These are phyloP conservation scores for Handroanthus guayacan DNA, from an alignment of 257 asterid species.

Conservation along the genomic window DNA sequence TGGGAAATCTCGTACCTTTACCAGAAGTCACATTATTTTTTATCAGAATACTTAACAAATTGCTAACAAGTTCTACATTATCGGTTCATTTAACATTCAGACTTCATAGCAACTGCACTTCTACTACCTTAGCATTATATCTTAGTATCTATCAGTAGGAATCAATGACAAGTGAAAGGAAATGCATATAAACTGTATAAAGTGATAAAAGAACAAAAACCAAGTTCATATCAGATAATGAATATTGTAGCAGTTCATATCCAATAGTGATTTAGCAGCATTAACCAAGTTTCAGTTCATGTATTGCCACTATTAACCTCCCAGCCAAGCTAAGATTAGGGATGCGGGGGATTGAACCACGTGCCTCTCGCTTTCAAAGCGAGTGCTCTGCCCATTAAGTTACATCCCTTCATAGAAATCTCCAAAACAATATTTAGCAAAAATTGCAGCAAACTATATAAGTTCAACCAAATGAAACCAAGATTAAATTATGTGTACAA, in stretches of 20 bases:
- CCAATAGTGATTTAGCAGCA: neutral
- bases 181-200: neutral
- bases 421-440: too few relatives aligned
- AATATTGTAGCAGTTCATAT: neutral
- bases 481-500: too few relatives aligned
- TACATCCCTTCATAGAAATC: too few relatives aligned
- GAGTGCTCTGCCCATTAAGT: too few relatives aligned
- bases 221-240: neutral
- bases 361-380: too few relatives aligned
- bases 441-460: too few relatives aligned
- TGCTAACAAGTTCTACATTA: neutral
- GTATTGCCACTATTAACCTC: too few relatives aligned
- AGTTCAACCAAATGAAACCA: too few relatives aligned
- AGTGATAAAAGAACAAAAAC: neutral
- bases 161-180: neutral
- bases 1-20: constrained; percentile 65
- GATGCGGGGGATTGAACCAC: too few relatives aligned
- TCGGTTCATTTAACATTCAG: neutral
- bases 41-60: constrained; percentile 7
- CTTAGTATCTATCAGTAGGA: neutral
- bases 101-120: neutral
- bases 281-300: too few relatives aligned
- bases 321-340: too few relatives aligned
- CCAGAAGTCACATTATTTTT: constrained; percentile 17
- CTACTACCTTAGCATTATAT: constrained; percentile 7